These are phyloP conservation scores for Neonectria ditissima DNA, from an alignment of 2,329 filamentous ascomycete genomes.

Conservation along the genomic window DNA sequence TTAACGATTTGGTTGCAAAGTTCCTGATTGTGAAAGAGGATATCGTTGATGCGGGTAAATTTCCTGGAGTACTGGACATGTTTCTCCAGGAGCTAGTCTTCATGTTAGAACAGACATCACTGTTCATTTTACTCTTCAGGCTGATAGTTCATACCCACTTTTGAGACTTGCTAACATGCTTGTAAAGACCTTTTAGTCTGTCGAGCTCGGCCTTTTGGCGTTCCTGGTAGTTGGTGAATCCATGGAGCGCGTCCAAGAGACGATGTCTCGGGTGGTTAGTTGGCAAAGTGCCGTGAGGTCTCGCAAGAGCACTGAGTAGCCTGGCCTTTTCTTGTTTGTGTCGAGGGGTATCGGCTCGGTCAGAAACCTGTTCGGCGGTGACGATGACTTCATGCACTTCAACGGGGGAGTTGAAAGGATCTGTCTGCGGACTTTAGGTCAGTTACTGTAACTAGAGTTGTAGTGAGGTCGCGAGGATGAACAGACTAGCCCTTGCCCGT, in stretches of 20 bases:
- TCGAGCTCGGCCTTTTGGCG: conserved; percentile 52
- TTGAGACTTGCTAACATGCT: conserved; percentile 51
- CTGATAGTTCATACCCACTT: conserved; percentile 39
- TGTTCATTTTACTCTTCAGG: neutral
- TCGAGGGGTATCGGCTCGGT: conserved; percentile 36
- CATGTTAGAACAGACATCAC: neutral
- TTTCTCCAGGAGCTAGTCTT: conserved; percentile 63
- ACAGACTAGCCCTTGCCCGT: conserved; percentile 33
- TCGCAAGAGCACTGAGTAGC: conserved; percentile 47
- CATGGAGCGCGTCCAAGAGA: conserved; percentile 55
- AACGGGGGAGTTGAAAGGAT: conserved; percentile 16
- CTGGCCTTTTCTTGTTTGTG: conserved; percentile 48
- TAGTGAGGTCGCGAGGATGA: neutral
- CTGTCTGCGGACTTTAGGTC: neutral
- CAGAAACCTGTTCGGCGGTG: conserved; percentile 41
- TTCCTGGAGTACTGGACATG: conserved; percentile 68
- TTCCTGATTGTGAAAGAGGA: conserved; percentile 58
- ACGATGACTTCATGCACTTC: conserved; percentile 46
- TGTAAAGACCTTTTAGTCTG: conserved; percentile 52
- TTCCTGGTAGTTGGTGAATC: conserved; percentile 51
- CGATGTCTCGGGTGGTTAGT: conserved; percentile 54
- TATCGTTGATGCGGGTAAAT: conserved; percentile 56
- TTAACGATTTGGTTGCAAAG: conserved; percentile 61
- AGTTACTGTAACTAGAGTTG: neutral
- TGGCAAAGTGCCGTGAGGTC: conserved; percentile 48